A percentile compares a stretch with the other conserved stretches of the same genome.
Conservation (phyloP, 768 basidiomycete species). For the Amanita molliuscula region DNA sequence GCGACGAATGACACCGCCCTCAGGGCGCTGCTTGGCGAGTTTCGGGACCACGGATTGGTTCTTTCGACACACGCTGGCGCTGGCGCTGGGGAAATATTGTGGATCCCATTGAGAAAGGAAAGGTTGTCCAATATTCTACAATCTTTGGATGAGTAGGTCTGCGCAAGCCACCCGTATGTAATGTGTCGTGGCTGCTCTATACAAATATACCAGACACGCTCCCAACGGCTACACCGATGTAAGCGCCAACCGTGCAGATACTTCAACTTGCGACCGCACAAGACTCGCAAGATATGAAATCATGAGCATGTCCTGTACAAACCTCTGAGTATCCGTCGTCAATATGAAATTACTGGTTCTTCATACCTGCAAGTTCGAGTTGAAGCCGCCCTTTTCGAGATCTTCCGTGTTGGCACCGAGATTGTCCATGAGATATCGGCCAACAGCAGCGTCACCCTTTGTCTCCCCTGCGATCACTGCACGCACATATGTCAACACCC, state of each 20-base stretch:
- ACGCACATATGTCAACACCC: slow-evolving; percentile 77
- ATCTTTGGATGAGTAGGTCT: slow-evolving; percentile 5
- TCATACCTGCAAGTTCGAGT: slow-evolving; percentile 62
- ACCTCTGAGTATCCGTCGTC: neutral
- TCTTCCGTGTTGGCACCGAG: slow-evolving; percentile 63
- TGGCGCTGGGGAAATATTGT: slow-evolving; percentile 53
- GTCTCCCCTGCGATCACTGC: slow-evolving; percentile 70
- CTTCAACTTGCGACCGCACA: slow-evolving; percentile 87
- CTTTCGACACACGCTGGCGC: slow-evolving; percentile 32
- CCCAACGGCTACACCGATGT: slow-evolving; percentile 28
- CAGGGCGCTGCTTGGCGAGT: slow-evolving; percentile 77
- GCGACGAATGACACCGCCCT: slow-evolving; percentile 83
- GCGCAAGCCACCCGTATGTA: neutral
- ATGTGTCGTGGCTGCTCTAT: neutral
- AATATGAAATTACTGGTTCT: neutral
- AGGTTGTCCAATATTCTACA: slow-evolving; percentile 41
- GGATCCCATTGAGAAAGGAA: slow-evolving; percentile 84
- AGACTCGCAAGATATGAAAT: slow-evolving; percentile 91
- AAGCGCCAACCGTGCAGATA: slow-evolving; percentile 79
- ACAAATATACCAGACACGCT: neutral
- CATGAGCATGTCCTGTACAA: slow-evolving; percentile 77
- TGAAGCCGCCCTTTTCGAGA: slow-evolving; percentile 64
- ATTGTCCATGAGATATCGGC: slow-evolving; percentile 86
- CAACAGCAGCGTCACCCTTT: slow-evolving; percentile 75
- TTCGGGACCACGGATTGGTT: slow-evolving; percentile 85